These are phyloP conservation scores for Saccharum hybrid DNA, from an alignment of 202 grass and related monocot species.

Conservation along the genomic window DNA sequence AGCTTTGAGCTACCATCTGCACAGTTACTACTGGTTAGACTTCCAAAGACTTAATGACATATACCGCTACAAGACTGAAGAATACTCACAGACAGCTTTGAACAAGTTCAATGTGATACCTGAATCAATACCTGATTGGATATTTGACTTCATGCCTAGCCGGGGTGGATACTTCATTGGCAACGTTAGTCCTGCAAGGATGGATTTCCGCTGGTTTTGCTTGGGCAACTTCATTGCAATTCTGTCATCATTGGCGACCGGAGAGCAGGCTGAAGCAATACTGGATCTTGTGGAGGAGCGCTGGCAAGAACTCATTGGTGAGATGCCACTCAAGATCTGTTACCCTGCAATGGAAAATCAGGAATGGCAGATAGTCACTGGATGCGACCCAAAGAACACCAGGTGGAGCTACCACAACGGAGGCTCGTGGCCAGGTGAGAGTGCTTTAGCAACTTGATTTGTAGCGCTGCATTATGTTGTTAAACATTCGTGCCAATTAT, in stretches of 20 bases:
- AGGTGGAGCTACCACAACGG: neutral
- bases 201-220: too few relatives aligned
- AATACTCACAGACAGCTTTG: constrained; percentile 62
- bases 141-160: constrained; percentile 66
- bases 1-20: constrained; percentile 66
- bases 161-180: constrained; percentile 70
- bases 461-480: neutral
- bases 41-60: constrained; percentile 56
- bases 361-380: too few relatives aligned
- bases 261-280: too few relatives aligned
- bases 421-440: constrained; percentile 71
- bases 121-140: constrained; percentile 64
- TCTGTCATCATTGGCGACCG: too few relatives aligned
- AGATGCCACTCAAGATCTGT: too few relatives aligned
- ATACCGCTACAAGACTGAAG: constrained; percentile 71
- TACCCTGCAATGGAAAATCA: too few relatives aligned
- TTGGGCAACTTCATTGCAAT: too few relatives aligned
- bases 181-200: constrained; percentile 49
- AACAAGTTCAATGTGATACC: constrained; percentile 76
- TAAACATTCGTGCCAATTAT: neutral
- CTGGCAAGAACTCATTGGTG: too few relatives aligned
- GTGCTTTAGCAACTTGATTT: neutral
- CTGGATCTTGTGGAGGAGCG: too few relatives aligned
- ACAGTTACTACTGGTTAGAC: constrained; percentile 67
- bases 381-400: too few relatives aligned